Evolutionary conservation across 148 eudicot genomes (phyloP), one percentile per base, ranked within the genome.

Genomic region (Fagopyrum esculentum): DNA sequence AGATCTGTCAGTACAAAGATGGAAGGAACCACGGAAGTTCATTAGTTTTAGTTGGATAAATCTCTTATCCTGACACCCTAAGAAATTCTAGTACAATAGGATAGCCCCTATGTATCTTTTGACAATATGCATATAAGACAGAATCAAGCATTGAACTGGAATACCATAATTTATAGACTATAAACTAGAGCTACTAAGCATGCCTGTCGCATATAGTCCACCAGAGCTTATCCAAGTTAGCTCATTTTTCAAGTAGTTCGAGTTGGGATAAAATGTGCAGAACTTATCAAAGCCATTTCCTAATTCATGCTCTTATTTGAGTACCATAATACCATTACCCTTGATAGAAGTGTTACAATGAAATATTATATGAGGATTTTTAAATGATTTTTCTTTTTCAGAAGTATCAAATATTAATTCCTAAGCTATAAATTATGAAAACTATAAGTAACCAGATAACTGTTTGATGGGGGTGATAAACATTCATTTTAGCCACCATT

Each of bases 1-100:
- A 93, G 49, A 93, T 93, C 97, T 93, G 85, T 40, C 74, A 78
- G 60, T 47, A 77, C 44, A 77, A 72, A 71, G 52, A 74, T 30
- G 11, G 10, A 72, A 12, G 13, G 19, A 12, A 66, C 0, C 19
- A 66, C 4, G 19, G 6, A 64, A 66, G 12, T 16, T 66, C 19
- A 66, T 13, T 15, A 66, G 71, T 66, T 40, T 66, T 66, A 66
- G 46, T 35, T 43, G 22, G 47, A 5, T 60, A 60, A 66, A 30
- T 63, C 2, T 66, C 71, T 13, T 64, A n/a, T 64, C 5, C 9
- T 40, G 71, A 13, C 4, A 15, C 55, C 4, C 3, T 35, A 35
- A 35, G 40, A 35, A 35, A 35, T 35, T 35, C 40, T 35, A 35
- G 40, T 35, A 35, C 40, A 35, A 35, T 35, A 35, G 40, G 40